Conservation (phyloP, 1,284 basidiomycete species). For the Schizophyllum commune region DNA sequence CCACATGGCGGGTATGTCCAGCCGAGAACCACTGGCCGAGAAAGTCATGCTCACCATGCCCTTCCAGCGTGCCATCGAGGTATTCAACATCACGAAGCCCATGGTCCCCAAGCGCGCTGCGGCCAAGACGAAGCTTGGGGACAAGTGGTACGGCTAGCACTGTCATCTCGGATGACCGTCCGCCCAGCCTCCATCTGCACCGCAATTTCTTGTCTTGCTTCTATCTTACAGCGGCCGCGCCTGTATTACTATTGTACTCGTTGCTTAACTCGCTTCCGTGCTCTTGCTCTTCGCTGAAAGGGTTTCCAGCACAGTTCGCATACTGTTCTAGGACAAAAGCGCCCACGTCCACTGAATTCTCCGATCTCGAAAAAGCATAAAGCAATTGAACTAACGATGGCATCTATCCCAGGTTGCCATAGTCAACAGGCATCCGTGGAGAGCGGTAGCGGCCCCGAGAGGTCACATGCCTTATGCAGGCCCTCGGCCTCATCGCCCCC, state of each 20-base stretch:
- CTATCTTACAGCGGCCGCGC: not conserved
- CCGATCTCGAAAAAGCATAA: no score
- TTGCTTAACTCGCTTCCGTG: not conserved
- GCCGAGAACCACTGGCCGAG: not conserved
- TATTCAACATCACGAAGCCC: slow-evolving; percentile 67
- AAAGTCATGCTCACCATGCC: not conserved
- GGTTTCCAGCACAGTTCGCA: not conserved
- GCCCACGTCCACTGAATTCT: no score
- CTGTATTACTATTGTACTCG: not conserved
- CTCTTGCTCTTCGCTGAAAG: not conserved
- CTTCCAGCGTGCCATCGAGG: slow-evolving; percentile 66
- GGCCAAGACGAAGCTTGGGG: slow-evolving; percentile 44
- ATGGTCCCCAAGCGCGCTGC: slow-evolving; percentile 59
- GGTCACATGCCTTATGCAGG: no score
- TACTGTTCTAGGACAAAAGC: not conserved
- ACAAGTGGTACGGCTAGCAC: slow-evolving; percentile 59
- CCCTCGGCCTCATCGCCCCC: no score
- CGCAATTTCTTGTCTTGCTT: not conserved
- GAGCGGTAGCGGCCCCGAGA: no score
- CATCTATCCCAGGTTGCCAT: no score
- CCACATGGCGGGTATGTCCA: slow-evolving; percentile 65
- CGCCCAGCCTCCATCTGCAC: not conserved
- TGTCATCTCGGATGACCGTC: not conserved
- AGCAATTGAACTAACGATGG: no score
- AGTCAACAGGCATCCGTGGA: no score